Evolutionary conservation across 805 yeast species (phyloP), one percentile per base, ranked within the genome.

Genomic region (Candida xyloterini): DNA sequence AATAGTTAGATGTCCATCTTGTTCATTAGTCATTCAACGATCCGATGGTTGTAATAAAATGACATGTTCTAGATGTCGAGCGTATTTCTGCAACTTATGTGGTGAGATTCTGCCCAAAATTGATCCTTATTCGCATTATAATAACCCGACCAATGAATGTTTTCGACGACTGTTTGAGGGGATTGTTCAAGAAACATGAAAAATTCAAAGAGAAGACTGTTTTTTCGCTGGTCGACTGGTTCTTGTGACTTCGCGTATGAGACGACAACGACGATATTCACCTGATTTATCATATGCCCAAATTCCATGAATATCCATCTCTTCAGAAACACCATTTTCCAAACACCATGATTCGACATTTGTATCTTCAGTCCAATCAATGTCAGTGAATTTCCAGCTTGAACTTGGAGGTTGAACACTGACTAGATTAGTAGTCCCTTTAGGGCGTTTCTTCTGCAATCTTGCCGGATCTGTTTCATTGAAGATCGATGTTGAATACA

Each of bases 371-470:
- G 60, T 62, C 96, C 96, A 89, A 9, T 67, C 65, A 20, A 72
- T 74, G 20, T 63, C 62, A 42, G 76, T 81, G 57, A 79, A 89
- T 43, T 70, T 68, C 96, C 96, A 89, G 10, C 79, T 80, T 9
- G 55, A 46, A 7, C 43, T 34, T 1, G 96, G 96, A 1, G 95
- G 81, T 20, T 55, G 50, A 1, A 89, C 76, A 15, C 78, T 77
- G 2, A 67, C 63, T 15, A 89, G 55, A 24, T 63, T 62, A 14
- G 65, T 58, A 0, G 78, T 78, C 0, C 95, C 95, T 2, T 72
- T 71, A 1, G 96, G 96, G 9, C 76, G 69, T 41, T 71, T 74
- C 35, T 70, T 71, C 13, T 74, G 64, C 27, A 62, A 55, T 27
- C 84, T 62, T 15, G 48, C 60, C 4, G 65, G 56, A 46, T 80